A percentile compares a stretch with the other conserved stretches of the same genome.
phyloP scores from a whole-genome alignment of 768 basidiomycete genomes.

The Psilocybe cubensis region DNA sequence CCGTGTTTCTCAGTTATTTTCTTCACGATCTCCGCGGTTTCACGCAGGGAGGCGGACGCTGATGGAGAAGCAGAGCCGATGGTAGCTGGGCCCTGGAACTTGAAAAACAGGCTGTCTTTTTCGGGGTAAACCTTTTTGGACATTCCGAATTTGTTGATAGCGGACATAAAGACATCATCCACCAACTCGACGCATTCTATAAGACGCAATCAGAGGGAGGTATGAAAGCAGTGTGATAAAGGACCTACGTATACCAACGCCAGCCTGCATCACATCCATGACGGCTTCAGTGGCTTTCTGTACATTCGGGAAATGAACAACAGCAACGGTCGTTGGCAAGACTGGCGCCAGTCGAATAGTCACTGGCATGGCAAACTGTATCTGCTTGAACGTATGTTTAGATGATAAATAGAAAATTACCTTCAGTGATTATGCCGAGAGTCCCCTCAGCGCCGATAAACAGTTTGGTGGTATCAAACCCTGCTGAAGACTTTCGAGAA shows the following conservation, averaged over 20 bases:
- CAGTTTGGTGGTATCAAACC: conserved; percentile 83
- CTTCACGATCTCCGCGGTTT: conserved; percentile 63
- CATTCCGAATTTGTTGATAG: conserved; percentile 58
- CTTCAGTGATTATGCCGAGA: conserved; percentile 89
- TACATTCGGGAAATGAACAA: conserved; percentile 81
- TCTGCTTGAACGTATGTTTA: neutral
- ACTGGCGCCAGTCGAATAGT: conserved; percentile 83
- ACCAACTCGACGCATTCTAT: conserved; percentile 85
- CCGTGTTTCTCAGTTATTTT: conserved; percentile 65
- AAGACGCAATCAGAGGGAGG: neutral
- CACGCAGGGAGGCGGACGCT: conserved; percentile 56
- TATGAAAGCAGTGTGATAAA: neutral
- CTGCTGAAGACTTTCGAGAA: conserved; percentile 84
- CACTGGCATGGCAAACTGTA: conserved; percentile 38
- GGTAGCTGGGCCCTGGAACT: conserved; percentile 73
- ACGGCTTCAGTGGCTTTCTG: conserved; percentile 76
- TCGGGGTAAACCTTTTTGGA: conserved; percentile 61
- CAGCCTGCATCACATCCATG: conserved; percentile 69
- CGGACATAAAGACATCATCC: conserved; percentile 70
- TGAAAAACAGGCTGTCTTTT: conserved; percentile 81
- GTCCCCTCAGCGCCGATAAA: conserved; percentile 86
- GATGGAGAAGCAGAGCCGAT: neutral
- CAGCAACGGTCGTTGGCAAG: conserved; percentile 81
- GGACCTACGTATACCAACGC: conserved; percentile 74
- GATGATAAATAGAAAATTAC: conserved; percentile 30